These are phyloP conservation scores for Fusarium hostae DNA, from an alignment of 2,329 filamentous ascomycete genomes.

Conservation along the genomic window DNA sequence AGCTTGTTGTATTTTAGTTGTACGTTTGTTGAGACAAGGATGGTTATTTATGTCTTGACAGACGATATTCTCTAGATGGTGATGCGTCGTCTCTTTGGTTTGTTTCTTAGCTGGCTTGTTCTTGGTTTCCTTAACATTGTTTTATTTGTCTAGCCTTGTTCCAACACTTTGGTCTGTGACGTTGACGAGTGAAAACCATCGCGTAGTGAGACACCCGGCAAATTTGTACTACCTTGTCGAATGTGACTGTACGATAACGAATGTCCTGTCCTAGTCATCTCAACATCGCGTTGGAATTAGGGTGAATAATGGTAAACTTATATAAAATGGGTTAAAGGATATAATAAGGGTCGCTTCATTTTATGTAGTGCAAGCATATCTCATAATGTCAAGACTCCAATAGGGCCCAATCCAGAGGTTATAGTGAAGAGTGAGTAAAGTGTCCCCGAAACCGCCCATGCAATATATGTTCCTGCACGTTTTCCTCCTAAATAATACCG, in stretches of 20 bases:
- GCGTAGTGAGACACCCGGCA: background rate
- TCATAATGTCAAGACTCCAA: slow-evolving; percentile 35
- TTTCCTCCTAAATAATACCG: background rate
- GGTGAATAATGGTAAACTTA: slow-evolving; percentile 13
- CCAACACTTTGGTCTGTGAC: background rate
- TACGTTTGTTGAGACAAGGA: slow-evolving; percentile 48
- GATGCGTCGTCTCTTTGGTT: slow-evolving; percentile 48
- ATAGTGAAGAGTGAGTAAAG: slow-evolving; percentile 27
- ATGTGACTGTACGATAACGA: background rate
- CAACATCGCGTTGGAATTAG: too few relatives aligned
- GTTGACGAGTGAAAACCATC: background rate
- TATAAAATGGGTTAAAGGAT: slow-evolving; percentile 13
- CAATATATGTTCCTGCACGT: slow-evolving; percentile 15
- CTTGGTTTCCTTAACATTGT: slow-evolving; percentile 48
- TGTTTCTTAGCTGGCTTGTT: slow-evolving; percentile 54
- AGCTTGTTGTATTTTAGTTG: slow-evolving; percentile 55
- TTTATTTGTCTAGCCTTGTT: slow-evolving; percentile 39
- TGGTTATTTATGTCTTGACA: slow-evolving; percentile 49
- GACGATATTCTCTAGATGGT: slow-evolving; percentile 45
- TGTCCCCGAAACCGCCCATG: slow-evolving; percentile 27
- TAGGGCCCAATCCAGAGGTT: slow-evolving; percentile 22
- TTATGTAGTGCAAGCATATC: slow-evolving; percentile 42
- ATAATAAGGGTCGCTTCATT: slow-evolving; percentile 35
- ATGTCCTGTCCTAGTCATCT: too few relatives aligned
- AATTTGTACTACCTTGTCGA: background rate